These are phyloP conservation scores for Populus deltoides DNA, from an alignment of 345 rosid genomes.

Conservation along the genomic window DNA sequence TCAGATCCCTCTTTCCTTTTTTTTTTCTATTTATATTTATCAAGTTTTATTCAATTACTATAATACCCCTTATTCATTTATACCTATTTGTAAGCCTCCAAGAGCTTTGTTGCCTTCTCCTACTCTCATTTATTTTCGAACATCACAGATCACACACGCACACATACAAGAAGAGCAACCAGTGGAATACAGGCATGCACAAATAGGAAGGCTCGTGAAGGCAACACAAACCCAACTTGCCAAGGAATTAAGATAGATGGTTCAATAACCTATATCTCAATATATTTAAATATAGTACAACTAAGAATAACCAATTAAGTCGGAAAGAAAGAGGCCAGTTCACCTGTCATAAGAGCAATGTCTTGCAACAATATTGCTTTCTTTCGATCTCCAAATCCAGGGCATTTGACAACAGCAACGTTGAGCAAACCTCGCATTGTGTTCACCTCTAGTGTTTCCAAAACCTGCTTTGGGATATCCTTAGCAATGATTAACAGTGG, in stretches of 20 bases:
- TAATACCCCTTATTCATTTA: too few relatives aligned
- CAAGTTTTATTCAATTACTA: too few relatives aligned
- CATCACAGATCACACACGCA: not conserved
- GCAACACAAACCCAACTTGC: not conserved
- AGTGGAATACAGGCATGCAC: not conserved
- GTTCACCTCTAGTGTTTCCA: conserved; percentile 69
- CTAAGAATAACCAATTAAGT: not conserved
- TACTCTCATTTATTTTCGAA: too few relatives aligned
- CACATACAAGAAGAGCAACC: not conserved
- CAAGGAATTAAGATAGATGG: not conserved
- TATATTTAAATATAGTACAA: not conserved
- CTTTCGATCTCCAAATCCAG: conserved; percentile 69
- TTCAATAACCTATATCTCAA: not conserved
- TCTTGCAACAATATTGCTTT: conserved; percentile 76
- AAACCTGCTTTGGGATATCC: conserved; percentile 63
- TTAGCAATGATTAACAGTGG: conserved; percentile 78
- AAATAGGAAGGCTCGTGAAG: not conserved
- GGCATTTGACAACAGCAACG: conserved; percentile 83
- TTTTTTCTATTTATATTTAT: too few relatives aligned
- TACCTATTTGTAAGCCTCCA: too few relatives aligned
- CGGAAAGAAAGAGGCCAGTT: conserved; percentile 3
- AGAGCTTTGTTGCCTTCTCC: too few relatives aligned
- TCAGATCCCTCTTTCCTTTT: too few relatives aligned
- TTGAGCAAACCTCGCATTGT: conserved; percentile 68
- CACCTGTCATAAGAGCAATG: conserved; percentile 84